A percentile compares a stretch with the other conserved stretches of the same genome.
Conservation (phyloP, 2,329 filamentous ascomycete species). For the Fusarium mundagurra region DNA sequence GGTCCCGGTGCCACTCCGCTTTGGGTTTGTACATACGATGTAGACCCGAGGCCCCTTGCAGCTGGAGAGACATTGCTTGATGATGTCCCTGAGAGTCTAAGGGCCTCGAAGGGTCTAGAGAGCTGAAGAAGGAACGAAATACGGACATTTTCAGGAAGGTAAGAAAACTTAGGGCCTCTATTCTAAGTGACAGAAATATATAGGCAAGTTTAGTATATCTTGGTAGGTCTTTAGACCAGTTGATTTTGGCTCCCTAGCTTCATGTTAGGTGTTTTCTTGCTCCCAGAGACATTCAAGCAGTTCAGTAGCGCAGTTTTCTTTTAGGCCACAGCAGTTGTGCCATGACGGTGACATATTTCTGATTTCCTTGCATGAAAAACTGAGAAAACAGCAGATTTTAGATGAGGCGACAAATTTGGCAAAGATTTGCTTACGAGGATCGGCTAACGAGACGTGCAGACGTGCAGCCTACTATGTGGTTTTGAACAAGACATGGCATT, state of each 20-base stretch:
- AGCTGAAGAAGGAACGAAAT: not conserved
- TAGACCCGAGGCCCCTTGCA: conserved; percentile 2
- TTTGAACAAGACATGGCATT: not conserved
- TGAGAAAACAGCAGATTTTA: not conserved
- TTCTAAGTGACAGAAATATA: not conserved
- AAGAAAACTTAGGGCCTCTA: not conserved
- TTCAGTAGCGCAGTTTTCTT: not conserved
- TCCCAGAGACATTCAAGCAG: not conserved
- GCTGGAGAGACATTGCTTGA: conserved; percentile 2
- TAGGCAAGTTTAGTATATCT: not conserved
- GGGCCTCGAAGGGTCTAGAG: conserved; percentile 11
- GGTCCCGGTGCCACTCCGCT: conserved; percentile 1
- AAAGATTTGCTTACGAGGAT: not conserved
- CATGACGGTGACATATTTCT: not conserved
- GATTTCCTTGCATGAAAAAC: not conserved
- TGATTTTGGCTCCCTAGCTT: not conserved
- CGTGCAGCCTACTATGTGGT: not conserved
- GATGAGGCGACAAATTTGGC: not conserved
- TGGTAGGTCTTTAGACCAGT: not conserved
- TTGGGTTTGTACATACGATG: not conserved
- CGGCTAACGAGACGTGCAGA: conserved; percentile 1
- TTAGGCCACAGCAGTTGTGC: not conserved
- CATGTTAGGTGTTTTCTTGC: not conserved
- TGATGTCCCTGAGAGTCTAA: not conserved
- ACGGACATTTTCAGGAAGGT: not conserved